Percentiles rank a stretch among this genome's conserved stretches.
Conservation (phyloP, 139 green algal genomes). For the Coelastrella sp. region DNA sequence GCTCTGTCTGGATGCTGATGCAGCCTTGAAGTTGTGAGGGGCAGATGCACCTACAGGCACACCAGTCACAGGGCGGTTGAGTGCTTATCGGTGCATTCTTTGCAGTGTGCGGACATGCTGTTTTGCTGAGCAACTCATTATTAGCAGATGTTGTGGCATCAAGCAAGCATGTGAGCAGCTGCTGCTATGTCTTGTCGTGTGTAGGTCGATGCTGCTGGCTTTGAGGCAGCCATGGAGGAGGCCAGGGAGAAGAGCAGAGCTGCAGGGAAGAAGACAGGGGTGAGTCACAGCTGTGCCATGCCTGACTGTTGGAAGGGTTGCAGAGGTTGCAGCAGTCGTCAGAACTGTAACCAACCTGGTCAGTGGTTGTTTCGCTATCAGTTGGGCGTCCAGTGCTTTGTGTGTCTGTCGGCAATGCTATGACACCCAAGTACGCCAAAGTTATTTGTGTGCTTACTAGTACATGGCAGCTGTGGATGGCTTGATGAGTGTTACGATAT, state of each 20-base stretch:
- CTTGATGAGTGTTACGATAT: background rate
- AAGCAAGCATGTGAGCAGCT: background rate
- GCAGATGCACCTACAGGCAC: too few species aligned
- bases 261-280: constrained; percentile 47
- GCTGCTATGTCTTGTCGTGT: background rate
- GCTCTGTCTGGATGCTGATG: background rate
- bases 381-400: too few species aligned
- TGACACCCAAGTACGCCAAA: too few species aligned
- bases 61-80: too few species aligned
- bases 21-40: background rate
- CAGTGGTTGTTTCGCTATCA: too few species aligned
- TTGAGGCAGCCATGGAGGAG: constrained; percentile 85
- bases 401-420: too few species aligned
- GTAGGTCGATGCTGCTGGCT: constrained; percentile 54
- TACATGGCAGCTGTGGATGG: constrained; percentile 46
- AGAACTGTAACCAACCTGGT: too few species aligned
- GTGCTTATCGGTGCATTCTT: background rate
- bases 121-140: background rate
- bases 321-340: too few species aligned
- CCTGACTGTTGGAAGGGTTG: too few species aligned
- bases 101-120: too few species aligned
- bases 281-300: background rate
- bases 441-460: too few species aligned
- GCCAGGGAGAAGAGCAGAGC: constrained; percentile 82
- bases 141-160: background rate